Evolutionary conservation across 306 rosid species (phyloP).

Genomic region (Quercus cerris): DNA sequence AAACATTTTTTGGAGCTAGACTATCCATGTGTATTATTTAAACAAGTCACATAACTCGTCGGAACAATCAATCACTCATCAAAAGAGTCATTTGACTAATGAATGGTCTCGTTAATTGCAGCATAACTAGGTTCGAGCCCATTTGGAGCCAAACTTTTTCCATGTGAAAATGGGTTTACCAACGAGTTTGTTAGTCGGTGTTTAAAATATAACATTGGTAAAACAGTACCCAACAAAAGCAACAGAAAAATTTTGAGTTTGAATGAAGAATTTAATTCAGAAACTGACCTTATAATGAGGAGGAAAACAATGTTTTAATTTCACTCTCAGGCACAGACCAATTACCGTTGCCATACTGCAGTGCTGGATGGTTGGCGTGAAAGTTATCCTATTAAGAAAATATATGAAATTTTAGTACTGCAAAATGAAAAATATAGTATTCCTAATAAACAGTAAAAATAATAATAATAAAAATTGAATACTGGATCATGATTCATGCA

Average conservation of each 20-base stretch:
- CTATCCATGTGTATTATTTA: too few relatives aligned
- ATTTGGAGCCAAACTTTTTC: too few relatives aligned
- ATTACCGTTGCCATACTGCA: constrained; percentile 98
- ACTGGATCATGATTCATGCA: too few relatives aligned
- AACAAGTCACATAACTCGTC: too few relatives aligned
- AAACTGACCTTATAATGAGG: constrained; percentile 83
- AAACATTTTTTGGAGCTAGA: too few relatives aligned
- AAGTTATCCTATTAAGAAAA: constrained; percentile 66
- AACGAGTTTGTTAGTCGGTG: background rate
- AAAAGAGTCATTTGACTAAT: too few relatives aligned
- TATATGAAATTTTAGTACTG: background rate
- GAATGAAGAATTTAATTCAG: background rate
- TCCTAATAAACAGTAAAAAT: background rate
- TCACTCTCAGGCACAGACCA: constrained; percentile 90
- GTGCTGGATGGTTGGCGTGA: constrained; percentile 94
- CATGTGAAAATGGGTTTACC: background rate
- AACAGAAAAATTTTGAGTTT: background rate
- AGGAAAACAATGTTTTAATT: constrained; percentile 75
- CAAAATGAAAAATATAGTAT: background rate
- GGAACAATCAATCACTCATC: too few relatives aligned
- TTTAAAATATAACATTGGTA: background rate
- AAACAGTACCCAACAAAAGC: background rate
- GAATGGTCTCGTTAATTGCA: background rate
- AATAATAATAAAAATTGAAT: too few relatives aligned
- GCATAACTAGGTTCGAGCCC: too few relatives aligned